Percentiles rank a stretch among this genome's conserved stretches.
phyloP scores from a whole-genome alignment of 2,329 filamentous ascomycete genomes.

The Calonectria naviculata region DNA sequence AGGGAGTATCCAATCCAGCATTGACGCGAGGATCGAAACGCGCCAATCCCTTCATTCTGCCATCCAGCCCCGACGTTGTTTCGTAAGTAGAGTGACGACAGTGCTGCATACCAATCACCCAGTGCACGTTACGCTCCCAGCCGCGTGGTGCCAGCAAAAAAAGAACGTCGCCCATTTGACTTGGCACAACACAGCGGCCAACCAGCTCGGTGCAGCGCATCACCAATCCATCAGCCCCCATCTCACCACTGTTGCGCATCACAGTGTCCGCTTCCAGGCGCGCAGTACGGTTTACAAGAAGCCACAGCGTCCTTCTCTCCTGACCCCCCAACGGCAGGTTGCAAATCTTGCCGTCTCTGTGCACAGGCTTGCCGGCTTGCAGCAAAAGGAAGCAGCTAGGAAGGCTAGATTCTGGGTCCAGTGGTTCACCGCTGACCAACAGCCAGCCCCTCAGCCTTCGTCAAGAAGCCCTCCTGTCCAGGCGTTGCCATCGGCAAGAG shows the following conservation, averaged over 20 bases:
- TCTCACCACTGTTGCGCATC: neutral
- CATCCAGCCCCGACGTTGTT: neutral
- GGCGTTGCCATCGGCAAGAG: neutral
- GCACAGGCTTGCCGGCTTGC: constrained; percentile 5
- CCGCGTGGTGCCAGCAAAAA: constrained; percentile 17
- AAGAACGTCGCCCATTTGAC: constrained; percentile 10
- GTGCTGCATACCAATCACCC: neutral
- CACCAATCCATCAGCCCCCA: constrained; percentile 1
- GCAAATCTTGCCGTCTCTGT: constrained; percentile 5
- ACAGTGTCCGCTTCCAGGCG: neutral
- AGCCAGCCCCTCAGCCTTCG: neutral
- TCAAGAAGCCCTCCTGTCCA: neutral
- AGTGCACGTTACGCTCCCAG: constrained; percentile 3
- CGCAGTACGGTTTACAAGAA: neutral
- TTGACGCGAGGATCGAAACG: constrained; percentile 9
- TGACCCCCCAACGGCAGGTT: neutral
- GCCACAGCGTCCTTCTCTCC: neutral
- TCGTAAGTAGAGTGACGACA: neutral
- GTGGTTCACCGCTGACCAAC: constrained; percentile 17
- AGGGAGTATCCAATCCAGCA: constrained; percentile 9
- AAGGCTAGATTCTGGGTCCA: constrained; percentile 19
- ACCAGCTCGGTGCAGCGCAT: neutral
- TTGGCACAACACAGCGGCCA: constrained; percentile 4
- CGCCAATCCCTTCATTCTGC: constrained; percentile 12
- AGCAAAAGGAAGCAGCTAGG: constrained; percentile 15